Conservation (phyloP, 2,329 filamentous ascomycete species). For the Cercospora sp. region DNA sequence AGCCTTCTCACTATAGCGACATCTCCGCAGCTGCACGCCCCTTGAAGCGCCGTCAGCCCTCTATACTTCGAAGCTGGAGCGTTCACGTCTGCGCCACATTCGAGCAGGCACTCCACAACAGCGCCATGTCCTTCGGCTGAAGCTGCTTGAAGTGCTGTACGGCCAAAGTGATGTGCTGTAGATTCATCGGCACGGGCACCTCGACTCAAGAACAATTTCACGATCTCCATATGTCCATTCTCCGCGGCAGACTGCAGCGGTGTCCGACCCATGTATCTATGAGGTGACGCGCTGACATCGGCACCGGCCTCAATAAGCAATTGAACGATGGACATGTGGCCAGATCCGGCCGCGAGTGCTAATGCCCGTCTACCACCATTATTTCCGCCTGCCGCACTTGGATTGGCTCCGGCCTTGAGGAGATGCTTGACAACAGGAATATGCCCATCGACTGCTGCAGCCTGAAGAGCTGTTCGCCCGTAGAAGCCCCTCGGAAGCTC, state of each 20-base stretch:
- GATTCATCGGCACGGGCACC: constrained; percentile 23
- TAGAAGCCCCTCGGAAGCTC: constrained; percentile 29
- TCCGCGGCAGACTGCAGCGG: constrained; percentile 29
- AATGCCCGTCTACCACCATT: constrained; percentile 26
- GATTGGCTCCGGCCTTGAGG: constrained; percentile 18
- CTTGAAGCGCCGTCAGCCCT: constrained; percentile 28
- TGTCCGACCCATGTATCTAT: constrained; percentile 28
- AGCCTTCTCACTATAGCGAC: constrained; percentile 16
- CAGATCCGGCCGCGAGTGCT: constrained; percentile 23
- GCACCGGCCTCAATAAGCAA: constrained; percentile 22
- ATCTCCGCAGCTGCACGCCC: constrained; percentile 21
- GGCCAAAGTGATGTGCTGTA: constrained; percentile 20
- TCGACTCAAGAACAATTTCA: constrained; percentile 17
- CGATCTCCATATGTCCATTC: constrained; percentile 20
- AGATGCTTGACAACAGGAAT: constrained; percentile 23
- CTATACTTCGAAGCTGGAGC: constrained; percentile 21
- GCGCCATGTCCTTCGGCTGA: constrained; percentile 19
- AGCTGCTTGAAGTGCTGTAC: constrained; percentile 25
- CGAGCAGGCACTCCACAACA: constrained; percentile 22
- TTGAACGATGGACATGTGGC: constrained; percentile 22
- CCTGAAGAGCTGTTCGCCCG: constrained; percentile 31
- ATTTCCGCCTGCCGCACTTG: constrained; percentile 27
- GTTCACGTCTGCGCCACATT: constrained; percentile 22
- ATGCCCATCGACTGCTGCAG: constrained; percentile 23
- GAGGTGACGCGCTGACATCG: constrained; percentile 21